Conservation (phyloP, 257 asterid species). For the Solanum chilense region DNA sequence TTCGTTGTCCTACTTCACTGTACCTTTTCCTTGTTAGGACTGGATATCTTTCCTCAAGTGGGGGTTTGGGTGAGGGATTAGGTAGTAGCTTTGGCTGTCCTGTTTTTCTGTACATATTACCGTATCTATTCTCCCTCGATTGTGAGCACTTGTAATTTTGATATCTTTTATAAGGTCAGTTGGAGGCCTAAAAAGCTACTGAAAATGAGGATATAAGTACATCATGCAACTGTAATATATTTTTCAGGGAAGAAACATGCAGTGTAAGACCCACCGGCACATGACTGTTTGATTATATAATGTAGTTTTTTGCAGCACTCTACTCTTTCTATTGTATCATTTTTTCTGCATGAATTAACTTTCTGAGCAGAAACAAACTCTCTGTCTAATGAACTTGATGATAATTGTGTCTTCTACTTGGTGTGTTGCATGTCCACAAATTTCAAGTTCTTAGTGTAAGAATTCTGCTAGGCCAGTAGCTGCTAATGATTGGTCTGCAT, state of each 20-base stretch:
- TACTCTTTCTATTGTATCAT: background rate
- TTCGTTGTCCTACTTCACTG: background rate
- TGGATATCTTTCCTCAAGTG: background rate
- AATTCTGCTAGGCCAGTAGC: background rate
- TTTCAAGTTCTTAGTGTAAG: background rate
- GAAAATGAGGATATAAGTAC: background rate
- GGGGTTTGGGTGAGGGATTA: background rate
- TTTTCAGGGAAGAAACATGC: background rate
- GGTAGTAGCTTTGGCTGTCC: background rate
- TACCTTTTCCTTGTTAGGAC: background rate
- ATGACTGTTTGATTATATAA: background rate
- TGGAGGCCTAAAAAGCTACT: background rate
- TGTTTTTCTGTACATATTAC: background rate
- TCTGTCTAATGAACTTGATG: background rate
- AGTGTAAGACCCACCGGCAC: background rate
- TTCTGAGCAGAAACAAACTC: background rate
- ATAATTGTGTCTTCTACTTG: background rate
- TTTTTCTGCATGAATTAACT: background rate
- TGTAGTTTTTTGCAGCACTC: background rate
- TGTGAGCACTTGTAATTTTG: background rate
- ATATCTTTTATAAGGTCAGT: background rate
- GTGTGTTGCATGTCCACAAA: background rate
- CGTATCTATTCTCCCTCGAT: background rate
- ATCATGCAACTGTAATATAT: background rate
- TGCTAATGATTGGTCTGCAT: background rate